Base-by-base conservation (phyloP, 192 early-diverging fungal species). In the Coemansia sp. region DNA sequence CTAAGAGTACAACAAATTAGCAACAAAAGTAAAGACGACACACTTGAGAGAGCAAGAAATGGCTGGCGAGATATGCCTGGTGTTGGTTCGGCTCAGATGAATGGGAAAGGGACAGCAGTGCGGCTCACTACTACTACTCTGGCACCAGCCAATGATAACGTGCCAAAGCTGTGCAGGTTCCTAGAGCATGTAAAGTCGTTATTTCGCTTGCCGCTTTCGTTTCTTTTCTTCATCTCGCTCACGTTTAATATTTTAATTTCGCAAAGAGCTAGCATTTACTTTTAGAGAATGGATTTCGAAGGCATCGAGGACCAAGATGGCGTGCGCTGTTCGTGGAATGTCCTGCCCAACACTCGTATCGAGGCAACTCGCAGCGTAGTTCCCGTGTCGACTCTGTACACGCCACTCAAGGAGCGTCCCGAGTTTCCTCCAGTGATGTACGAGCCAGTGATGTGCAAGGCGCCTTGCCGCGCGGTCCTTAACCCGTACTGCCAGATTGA, bases 401-500 rank as follows among this genome's bases (percentile, higher is more conserved):
- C 96, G 40, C 93, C 94, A 15, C 81, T 99, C 42, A 98, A 98
- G 79, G 96, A 98, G 66, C 91, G 95, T 22, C 88, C 91, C 29
- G 93, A 93, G 63, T 80, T 91, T 57, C 89, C 90, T 61, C 90
- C 95, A 18, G 93, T 99, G 73, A 88, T 85, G 71, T 99, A 99
- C 85, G 96, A 99, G 80, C 97, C 97, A n/a, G 94, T 99, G 34
- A 93, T 93, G 64, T 99, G 97, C 87, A 96, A 94, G 77, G 89
- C 93, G 65, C 93, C 95, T 11, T 99, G 97, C 77, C 87, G 94
- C 31, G 97, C 95, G 29, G 93, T 99, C 68, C 88, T 99, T 49
- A 99, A 98, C 76, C 97, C 97, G 63, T 97, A 95, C 86, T 98
- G 97, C 78, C 96, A 98, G 86, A 94, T 98, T 71, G 97, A 99